A percentile compares a stretch with the other conserved stretches of the same genome.
Evolutionary conservation across 164 flowering plant genomes (phyloP).

Genomic region (Tetrastigma voinierianum): DNA sequence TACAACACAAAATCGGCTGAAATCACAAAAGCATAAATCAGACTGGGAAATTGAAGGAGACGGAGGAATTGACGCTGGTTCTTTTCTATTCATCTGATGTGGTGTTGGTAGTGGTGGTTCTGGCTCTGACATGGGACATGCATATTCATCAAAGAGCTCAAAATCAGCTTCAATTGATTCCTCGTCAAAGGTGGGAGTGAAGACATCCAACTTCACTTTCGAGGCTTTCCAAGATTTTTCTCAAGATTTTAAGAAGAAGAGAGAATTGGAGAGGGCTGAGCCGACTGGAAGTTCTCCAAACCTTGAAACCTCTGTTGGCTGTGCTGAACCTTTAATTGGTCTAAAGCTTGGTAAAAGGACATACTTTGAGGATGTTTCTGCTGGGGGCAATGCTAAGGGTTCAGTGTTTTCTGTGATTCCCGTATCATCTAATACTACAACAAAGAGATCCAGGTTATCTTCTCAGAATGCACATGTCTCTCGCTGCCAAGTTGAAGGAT

Average conservation of each 20-base stretch:
- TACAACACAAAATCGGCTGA: constrained; percentile 32
- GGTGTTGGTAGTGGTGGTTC: constrained; percentile 39
- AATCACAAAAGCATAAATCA: constrained; percentile 25
- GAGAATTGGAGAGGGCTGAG: constrained; percentile 31
- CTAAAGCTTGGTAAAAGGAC: constrained; percentile 80
- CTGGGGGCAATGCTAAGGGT: constrained; percentile 30
- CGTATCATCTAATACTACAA: constrained; percentile 24
- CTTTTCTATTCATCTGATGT: constrained; percentile 43
- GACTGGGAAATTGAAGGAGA: constrained; percentile 55
- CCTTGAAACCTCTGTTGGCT: constrained; percentile 46
- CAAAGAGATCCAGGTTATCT: constrained; percentile 51
- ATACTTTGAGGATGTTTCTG: constrained; percentile 62
- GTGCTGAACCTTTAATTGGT: constrained; percentile 65
- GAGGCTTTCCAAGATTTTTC: constrained; percentile 27
- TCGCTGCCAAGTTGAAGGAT: constrained; percentile 81
- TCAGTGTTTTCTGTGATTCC: constrained; percentile 35
- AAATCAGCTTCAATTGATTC: constrained; percentile 65
- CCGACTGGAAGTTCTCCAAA: constrained; percentile 36
- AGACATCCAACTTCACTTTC: constrained; percentile 32
- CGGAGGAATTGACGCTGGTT: constrained; percentile 48
- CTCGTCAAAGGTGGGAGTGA: constrained; percentile 44
- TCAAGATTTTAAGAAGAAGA: constrained; percentile 27
- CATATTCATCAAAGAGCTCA: constrained; percentile 60
- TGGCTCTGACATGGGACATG: constrained; percentile 51
- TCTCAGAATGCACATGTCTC: constrained; percentile 34